Conservation (phyloP, 768 basidiomycete genomes). For the Tulasnella sp. region DNA sequence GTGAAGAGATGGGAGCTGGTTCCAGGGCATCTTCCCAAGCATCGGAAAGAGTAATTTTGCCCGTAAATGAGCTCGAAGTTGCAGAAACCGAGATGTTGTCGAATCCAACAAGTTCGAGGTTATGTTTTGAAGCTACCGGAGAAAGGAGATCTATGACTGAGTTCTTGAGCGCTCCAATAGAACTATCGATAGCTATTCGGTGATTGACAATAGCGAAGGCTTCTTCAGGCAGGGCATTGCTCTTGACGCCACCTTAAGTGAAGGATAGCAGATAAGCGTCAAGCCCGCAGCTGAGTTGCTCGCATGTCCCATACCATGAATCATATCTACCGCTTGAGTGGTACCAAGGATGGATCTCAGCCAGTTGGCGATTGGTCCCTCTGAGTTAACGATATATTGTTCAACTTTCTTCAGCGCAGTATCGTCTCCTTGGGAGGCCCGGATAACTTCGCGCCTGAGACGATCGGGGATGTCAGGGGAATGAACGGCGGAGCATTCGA, state of each 20-base stretch:
- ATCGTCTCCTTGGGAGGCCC: slow-evolving; percentile 41
- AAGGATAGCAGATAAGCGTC: not conserved
- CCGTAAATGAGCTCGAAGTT: slow-evolving; percentile 23
- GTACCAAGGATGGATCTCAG: slow-evolving; percentile 51
- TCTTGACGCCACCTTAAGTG: slow-evolving; percentile 42
- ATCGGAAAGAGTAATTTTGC: slow-evolving; percentile 44
- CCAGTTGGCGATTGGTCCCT: not conserved
- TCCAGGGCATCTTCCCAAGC: slow-evolving; percentile 47
- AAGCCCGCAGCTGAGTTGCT: too few relatives aligned
- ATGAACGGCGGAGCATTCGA: slow-evolving; percentile 62
- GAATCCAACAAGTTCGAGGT: slow-evolving; percentile 20
- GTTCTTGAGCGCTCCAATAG: slow-evolving; percentile 15
- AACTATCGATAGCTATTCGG: slow-evolving; percentile 51
- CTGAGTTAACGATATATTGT: slow-evolving; percentile 26
- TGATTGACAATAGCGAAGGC: slow-evolving; percentile 65
- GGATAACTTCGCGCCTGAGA: slow-evolving; percentile 43
- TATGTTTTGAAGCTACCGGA: slow-evolving; percentile 16
- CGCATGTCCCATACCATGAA: slow-evolving; percentile 24
- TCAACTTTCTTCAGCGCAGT: slow-evolving; percentile 47
- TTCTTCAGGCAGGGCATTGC: slow-evolving; percentile 71
- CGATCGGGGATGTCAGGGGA: slow-evolving; percentile 45
- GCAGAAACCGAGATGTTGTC: slow-evolving; percentile 2
- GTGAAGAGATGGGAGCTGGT: slow-evolving; percentile 59
- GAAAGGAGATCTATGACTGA: slow-evolving; percentile 12
- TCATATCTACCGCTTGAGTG: slow-evolving; percentile 70